Conservation (phyloP, 2,329 filamentous ascomycete genomes). For the Phialophora expanda region DNA sequence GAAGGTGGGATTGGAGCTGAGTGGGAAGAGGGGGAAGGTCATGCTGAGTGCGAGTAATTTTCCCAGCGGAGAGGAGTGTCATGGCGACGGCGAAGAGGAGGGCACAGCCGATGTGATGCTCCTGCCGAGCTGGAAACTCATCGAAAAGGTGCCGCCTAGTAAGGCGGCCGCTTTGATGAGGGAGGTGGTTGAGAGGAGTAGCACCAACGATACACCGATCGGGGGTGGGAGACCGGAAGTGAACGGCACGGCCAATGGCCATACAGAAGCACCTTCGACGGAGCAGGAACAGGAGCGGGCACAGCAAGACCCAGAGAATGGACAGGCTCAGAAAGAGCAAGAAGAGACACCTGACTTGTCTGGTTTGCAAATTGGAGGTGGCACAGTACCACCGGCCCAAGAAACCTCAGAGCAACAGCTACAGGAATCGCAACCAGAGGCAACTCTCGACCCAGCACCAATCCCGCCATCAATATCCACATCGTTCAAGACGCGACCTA, state of each 20-base stretch:
- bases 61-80: conserved; percentile 29
- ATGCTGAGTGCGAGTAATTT: conserved; percentile 39
- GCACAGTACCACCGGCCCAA: conserved; percentile 22
- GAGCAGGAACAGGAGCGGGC: not conserved
- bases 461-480: conserved; percentile 23
- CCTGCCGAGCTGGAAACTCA: conserved; percentile 36
- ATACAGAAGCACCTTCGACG: not conserved
- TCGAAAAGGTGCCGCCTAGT: conserved; percentile 36
- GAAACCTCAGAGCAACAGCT: conserved; percentile 6
- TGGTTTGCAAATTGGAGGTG: conserved; percentile 21
- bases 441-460: conserved; percentile 21
- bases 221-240: not conserved
- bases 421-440: conserved; percentile 6
- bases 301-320: conserved; percentile 3
- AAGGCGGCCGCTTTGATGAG: conserved; percentile 34
- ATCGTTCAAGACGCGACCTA: conserved; percentile 57
- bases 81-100: conserved; percentile 20
- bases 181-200: conserved; percentile 34
- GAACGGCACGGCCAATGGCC: conserved; percentile 6
- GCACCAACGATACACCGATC: conserved; percentile 30
- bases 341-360: conserved; percentile 18
- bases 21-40: conserved; percentile 33
- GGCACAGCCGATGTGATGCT: conserved; percentile 36
- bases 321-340: conserved; percentile 7
- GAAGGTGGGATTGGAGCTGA: conserved; percentile 46